Conservation (phyloP, 129 eudicot species). For the Flaveria ramosissima region DNA sequence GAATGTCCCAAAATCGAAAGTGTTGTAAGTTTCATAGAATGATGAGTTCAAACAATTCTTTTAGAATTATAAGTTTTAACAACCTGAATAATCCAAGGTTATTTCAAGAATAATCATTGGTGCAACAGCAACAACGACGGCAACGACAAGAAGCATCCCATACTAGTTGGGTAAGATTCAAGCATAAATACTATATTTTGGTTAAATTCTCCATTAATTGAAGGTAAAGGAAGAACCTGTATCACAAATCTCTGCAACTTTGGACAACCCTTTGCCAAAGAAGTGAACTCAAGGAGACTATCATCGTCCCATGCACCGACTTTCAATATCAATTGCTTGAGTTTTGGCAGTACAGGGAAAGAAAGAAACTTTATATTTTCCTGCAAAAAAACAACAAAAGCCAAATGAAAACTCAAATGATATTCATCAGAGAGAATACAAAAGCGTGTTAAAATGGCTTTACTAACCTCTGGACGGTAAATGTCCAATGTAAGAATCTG, state of each 20-base stretch:
- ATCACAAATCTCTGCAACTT: conserved; percentile 54
- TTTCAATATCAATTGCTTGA: conserved; percentile 52
- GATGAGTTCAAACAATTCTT: neutral
- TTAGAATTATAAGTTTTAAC: neutral
- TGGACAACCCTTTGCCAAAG: conserved; percentile 50
- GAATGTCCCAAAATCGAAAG: conserved; percentile 11
- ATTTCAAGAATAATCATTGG: neutral
- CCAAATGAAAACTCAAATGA: neutral
- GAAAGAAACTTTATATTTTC: conserved; percentile 38
- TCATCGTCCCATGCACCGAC: conserved; percentile 61
- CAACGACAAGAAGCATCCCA: neutral
- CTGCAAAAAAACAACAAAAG: conserved; percentile 27
- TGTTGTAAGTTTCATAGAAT: conserved; percentile 4
- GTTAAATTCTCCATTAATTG: neutral
- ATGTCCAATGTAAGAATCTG: conserved; percentile 59
- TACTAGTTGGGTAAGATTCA: neutral
- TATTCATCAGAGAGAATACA: neutral
- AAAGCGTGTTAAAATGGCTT: neutral
- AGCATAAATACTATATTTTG: neutral
- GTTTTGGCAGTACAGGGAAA: conserved; percentile 52
- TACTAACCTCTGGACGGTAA: conserved; percentile 55
- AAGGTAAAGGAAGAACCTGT: conserved; percentile 42
- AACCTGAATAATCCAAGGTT: neutral
- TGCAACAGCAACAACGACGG: neutral
- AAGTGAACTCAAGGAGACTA: conserved; percentile 53